Base-by-base conservation (phyloP, 1,139 yeast species). In the Sugiyamaella xylanicola region DNA sequence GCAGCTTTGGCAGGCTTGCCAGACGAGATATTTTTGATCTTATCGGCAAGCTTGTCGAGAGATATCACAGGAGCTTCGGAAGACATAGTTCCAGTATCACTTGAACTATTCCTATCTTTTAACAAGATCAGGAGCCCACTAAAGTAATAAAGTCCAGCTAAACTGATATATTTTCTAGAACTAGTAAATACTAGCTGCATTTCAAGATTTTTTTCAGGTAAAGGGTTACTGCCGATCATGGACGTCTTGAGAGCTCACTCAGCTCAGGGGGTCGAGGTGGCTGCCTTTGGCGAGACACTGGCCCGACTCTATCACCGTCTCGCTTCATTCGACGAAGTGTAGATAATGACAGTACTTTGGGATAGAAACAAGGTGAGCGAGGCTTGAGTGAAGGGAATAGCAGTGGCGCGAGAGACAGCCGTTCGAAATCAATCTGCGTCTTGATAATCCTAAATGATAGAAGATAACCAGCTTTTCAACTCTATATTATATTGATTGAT, bases 21-120 rank as follows among this genome's bases (percentile, higher is more conserved):
- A 39, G 55, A 40, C 13, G 58, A 41, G 51, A 55, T 39, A 41
- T 53, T 48, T 54, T 66, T 68, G 39, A 62, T 61, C 54, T 61
- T 62, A 32, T 52, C 62, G 43, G 60, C 51, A 42, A 62, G 56
- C 53, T 55, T 59, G 32, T 54, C 56, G 43, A 60, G 29, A 13
- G 61, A 52, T 22, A 59, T 43, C 35, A 47, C 51, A n/a, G 59
- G 58, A 20, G 51, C 54, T 20, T 35, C 53, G 27, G 47, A 43
- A 46, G 51, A 43, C 56, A 54, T 49, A 5, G 5, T 48, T 32
- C 27, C 32, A 19, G 17, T 4, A 13, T n/a, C 4, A 19, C 16
- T 7, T 19, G 16, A 2, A n/a, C 9, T 35, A 2, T 19, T 35
- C 20, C 17, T 13, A 29, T 11, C 37, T 32, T 15, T n/a, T 32